Evolutionary conservation across 805 yeast species (phyloP).

Genomic region (Pichia californica): DNA sequence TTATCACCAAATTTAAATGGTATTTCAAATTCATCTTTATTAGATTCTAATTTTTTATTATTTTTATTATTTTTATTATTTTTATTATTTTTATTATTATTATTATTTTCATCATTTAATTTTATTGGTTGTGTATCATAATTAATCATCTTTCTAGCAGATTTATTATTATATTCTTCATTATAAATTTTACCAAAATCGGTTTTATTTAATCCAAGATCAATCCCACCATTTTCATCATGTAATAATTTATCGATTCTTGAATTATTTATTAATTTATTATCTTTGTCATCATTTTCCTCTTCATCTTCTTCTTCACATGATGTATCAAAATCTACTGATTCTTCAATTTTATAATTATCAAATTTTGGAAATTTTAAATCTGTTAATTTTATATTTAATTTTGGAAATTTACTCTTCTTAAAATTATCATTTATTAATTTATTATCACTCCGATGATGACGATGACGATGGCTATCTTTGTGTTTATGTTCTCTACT

Average conservation of each 20-base stretch:
- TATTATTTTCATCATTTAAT: too few relatives aligned
- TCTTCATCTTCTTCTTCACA: constrained; percentile 14
- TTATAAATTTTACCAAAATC: background rate
- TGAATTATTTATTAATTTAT: background rate
- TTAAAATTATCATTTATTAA: background rate
- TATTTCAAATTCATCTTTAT: background rate
- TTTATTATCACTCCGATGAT: background rate
- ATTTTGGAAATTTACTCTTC: background rate
- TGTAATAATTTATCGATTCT: constrained; percentile 5
- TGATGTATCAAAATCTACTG: constrained; percentile 22
- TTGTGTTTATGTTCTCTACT: background rate
- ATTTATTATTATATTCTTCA: background rate
- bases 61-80: too few relatives aligned
- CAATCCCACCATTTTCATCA: constrained; percentile 11
- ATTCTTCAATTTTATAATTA: constrained; percentile 18
- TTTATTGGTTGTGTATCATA: too few relatives aligned
- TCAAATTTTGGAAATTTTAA: constrained; percentile 9
- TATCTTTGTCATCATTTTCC: background rate
- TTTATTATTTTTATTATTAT: too few relatives aligned
- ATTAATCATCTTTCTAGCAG: constrained; percentile 2
- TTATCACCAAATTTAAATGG: constrained; percentile 32
- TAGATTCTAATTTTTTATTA: background rate
- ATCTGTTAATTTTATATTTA: background rate
- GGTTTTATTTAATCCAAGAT: constrained; percentile 6
- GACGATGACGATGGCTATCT: background rate